phyloP scores from a whole-genome alignment of 1,284 basidiomycete species.

The Heterobasidion occidentale region DNA sequence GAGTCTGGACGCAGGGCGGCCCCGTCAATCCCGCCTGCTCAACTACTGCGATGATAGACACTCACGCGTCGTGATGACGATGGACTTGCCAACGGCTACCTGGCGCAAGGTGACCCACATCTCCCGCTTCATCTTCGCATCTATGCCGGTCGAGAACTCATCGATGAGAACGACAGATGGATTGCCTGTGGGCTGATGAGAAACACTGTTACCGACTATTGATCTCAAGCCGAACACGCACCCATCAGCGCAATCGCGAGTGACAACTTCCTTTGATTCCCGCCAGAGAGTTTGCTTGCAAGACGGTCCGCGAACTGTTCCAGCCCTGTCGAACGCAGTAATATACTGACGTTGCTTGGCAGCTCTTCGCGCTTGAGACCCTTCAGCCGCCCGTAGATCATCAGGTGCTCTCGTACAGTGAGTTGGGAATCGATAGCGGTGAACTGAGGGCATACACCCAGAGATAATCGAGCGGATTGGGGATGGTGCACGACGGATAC shows the following conservation, averaged over 20 bases:
- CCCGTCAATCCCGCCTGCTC: no score
- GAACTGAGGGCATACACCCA: conserved; percentile 80
- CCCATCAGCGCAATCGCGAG: conserved; percentile 76
- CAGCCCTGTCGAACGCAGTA: conserved; percentile 57
- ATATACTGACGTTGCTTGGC: conserved; percentile 41
- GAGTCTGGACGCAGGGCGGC: conserved; percentile 39
- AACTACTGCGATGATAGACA: conserved; percentile 4
- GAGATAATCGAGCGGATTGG: conserved; percentile 50
- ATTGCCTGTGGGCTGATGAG: conserved; percentile 39
- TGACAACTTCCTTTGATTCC: conserved; percentile 74
- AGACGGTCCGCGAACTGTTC: conserved; percentile 57
- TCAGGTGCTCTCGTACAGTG: conserved; percentile 70
- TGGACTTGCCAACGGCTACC: conserved; percentile 56
- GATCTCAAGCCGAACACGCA: conserved; percentile 17
- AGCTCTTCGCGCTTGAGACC: conserved; percentile 52
- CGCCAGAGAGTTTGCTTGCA: conserved; percentile 69
- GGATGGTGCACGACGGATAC: conserved; percentile 56
- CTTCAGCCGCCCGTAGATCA: conserved; percentile 61
- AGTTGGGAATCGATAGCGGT: conserved; percentile 75
- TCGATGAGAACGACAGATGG: conserved; percentile 75
- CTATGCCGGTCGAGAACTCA: conserved; percentile 78
- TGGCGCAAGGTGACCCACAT: conserved; percentile 72
- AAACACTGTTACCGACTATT: background rate
- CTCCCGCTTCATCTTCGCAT: conserved; percentile 77
- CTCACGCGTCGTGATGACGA: conserved; percentile 65